phyloP scores from a whole-genome alignment of 306 rosid species.

The Benincasa hispida region DNA sequence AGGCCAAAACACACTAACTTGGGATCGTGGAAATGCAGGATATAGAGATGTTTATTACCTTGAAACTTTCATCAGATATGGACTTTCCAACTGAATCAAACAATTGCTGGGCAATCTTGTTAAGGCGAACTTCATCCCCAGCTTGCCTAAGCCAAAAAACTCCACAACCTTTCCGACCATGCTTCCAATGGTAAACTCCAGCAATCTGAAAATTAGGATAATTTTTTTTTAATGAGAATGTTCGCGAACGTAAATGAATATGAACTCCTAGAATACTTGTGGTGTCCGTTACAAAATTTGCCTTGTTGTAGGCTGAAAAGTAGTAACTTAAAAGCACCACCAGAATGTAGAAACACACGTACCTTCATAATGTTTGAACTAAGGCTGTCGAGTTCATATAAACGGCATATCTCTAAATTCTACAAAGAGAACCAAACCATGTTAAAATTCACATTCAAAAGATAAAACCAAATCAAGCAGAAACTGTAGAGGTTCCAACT shows the following conservation, averaged over 20 bases:
- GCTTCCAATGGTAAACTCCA: constrained; percentile 91
- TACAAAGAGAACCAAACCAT: constrained; percentile 24
- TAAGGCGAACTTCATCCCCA: constrained; percentile 60
- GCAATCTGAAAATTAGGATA: constrained; percentile 46
- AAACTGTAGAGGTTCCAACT: constrained; percentile 4
- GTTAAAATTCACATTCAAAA: constrained; percentile 9
- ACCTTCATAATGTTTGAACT: constrained; percentile 85
- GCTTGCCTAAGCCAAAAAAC: constrained; percentile 94
- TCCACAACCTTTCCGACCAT: constrained; percentile 81
- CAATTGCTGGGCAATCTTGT: constrained; percentile 75
- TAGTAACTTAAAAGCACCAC: not conserved
- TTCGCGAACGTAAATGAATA: not conserved
- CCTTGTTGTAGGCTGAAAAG: not conserved
- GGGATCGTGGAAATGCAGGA: not conserved
- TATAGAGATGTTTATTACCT: constrained; percentile 24
- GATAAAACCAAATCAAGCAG: constrained; percentile 2
- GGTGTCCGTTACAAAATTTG: not conserved
- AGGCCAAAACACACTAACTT: not conserved
- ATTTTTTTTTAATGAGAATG: not conserved
- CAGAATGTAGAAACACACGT: not conserved
- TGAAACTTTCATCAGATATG: constrained; percentile 83
- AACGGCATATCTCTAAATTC: constrained; percentile 86
- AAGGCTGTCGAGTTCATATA: constrained; percentile 57
- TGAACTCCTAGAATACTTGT: not conserved
- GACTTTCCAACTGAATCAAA: constrained; percentile 91